Evolutionary conservation across 2,329 filamentous ascomycete genomes (phyloP).

Genomic region (Alternaria infectoria): DNA sequence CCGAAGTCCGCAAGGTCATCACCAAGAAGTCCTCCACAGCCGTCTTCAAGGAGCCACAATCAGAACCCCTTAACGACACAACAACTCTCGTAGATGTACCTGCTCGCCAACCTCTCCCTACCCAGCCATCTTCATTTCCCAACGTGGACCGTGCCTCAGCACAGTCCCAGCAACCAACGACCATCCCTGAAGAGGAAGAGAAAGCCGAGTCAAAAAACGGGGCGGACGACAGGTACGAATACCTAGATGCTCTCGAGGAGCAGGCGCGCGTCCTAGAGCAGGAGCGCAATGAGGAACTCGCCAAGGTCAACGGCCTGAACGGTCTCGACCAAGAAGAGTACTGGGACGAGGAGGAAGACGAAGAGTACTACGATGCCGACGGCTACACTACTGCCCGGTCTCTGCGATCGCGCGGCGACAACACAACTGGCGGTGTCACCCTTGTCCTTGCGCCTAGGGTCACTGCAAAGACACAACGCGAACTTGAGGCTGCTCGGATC

Average conservation of each 20-base stretch:
- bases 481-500: constrained; percentile 71
- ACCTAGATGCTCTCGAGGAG: constrained; percentile 48
- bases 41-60: constrained; percentile 59
- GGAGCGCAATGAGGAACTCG: constrained; percentile 46
- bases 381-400: constrained; percentile 78
- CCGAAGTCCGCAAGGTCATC: constrained; percentile 55
- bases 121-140: constrained; percentile 32
- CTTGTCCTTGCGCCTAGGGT: constrained; percentile 75
- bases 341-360: constrained; percentile 75
- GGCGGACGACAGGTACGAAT: constrained; percentile 39
- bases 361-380: constrained; percentile 75
- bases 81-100: constrained; percentile 19
- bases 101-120: constrained; percentile 29
- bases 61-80: constrained; percentile 25
- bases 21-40: constrained; percentile 59
- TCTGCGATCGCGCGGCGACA: constrained; percentile 75
- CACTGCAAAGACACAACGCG: constrained; percentile 71
- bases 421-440: constrained; percentile 69
- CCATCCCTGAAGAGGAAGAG: constrained; percentile 22
- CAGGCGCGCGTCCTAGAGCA: constrained; percentile 45
- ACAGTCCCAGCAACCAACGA: constrained; percentile 21
- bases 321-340: constrained; percentile 69
- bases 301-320: constrained; percentile 28
- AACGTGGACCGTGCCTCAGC: constrained; percentile 28
- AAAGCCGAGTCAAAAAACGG: constrained; percentile 26